Evolutionary conservation across 371 early-diverging fungal genomes (phyloP), one percentile per base, ranked within the genome.

Genomic region (Chytridium lagenaria): DNA sequence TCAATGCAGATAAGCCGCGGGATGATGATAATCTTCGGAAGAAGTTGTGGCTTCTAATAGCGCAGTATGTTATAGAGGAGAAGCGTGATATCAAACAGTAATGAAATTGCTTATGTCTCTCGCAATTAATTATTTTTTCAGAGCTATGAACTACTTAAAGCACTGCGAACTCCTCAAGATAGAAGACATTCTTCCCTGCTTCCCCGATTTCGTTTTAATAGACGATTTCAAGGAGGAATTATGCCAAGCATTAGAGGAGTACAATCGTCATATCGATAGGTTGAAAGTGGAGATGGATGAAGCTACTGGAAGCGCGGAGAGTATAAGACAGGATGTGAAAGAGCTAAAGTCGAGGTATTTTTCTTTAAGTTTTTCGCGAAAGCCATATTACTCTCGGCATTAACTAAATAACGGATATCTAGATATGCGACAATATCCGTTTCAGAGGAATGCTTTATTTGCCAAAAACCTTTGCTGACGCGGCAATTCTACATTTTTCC

Each of bases 161-260:
- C 82, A 90, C 55, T 90, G 92, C 40, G 92, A 93, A 51, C 81
- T 96, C 16, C 81, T 98, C 40, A 93, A 93, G 72, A 93, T 98
- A 66, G 96, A 97, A 77, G 97, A 98, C 76, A 90, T 98, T 31
- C 78, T 98, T 34, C 97, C 96, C 0, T 94, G 92, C 79, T 97
- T 98, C 78, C 97, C 97, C 0, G 97, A 97, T 70, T 95, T 95
- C 82, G 92, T 93, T 0, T 83, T 91, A 0, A 98, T 98, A 75
- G 95, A 96, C 74, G 95, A 96, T 70, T 96, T 98, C 78, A 97
- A 97, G 84, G 90, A 90, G 50, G 96, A 95, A 69, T 91, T 95
- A 7, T 93, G 92, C 77, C 71, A 81, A 12, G 94, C 95, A 0
- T 84, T 97, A 22, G 92, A 94, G 66, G 92, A 92, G 38, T 95